These are phyloP conservation scores for Leersia perrieri DNA, from an alignment of 176 grass and related monocot genomes.

Conservation along the genomic window DNA sequence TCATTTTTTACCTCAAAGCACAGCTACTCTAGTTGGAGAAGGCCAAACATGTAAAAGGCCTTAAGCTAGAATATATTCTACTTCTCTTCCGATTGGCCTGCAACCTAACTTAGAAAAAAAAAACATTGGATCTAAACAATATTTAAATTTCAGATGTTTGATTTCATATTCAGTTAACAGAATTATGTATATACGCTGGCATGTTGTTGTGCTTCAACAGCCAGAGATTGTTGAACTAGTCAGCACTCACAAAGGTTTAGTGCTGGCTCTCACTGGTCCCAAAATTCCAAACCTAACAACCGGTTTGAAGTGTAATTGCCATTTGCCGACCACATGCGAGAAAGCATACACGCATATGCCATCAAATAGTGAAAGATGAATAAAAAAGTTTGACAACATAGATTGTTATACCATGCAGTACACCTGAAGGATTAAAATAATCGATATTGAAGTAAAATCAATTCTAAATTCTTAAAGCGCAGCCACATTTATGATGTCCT, in stretches of 20 bases:
- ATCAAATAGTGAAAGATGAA: too few species aligned
- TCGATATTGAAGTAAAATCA: too few species aligned
- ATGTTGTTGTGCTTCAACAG: not conserved
- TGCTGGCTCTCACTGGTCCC: not conserved
- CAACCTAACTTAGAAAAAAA: not conserved
- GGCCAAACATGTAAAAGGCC: too few species aligned
- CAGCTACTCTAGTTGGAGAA: too few species aligned
- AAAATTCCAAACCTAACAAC: not conserved
- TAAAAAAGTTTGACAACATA: too few species aligned
- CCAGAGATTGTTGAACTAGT: conserved; percentile 7
- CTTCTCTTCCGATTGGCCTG: not conserved
- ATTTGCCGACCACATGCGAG: too few species aligned
- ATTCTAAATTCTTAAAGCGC: too few species aligned
- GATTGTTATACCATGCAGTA: too few species aligned
- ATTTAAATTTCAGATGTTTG: not conserved
- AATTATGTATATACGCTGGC: not conserved
- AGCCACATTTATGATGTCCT: too few species aligned
- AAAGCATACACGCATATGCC: too few species aligned
- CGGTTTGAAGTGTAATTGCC: too few species aligned
- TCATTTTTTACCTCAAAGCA: not conserved
- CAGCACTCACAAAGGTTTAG: not conserved
- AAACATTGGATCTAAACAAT: not conserved
- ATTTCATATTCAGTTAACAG: not conserved
- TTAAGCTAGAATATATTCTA: not conserved
- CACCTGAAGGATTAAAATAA: too few species aligned